Evolutionary conservation across 345 rosid species (phyloP), one percentile per base, ranked within the genome.

Genomic region (Eucalyptus erythrocorys): DNA sequence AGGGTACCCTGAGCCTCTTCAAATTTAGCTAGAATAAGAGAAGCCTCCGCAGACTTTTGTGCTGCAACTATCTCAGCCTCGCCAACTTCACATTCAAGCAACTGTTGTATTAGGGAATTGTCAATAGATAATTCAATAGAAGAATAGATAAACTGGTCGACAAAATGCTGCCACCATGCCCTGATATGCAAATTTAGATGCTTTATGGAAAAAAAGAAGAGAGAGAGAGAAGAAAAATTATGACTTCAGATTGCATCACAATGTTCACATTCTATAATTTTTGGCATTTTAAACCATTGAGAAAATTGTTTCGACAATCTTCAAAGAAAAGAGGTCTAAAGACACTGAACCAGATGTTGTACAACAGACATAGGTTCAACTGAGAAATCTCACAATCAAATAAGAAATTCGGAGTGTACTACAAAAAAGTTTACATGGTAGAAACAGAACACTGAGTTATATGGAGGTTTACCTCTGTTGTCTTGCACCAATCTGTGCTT

Each of bases 1-100:
- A 98, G 92, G 86, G 95, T 92, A 87, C 93, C 93, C 89, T 95
- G 98, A 27, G 99, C 98, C 96, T 97, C 99, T 88, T 94, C 97
- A 92, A 96, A 97, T 93, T 96, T 98, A 53, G 96, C 93, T 87
- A 93, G 91, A 89, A 94, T 86, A 90, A 96, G 94, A 89, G 93
- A 95, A 91, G 94, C 95, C 90, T 96, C 95, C 6, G 94, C 96
- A 55, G 92, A 91, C 91, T 93, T 95, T 90, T 95, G 95, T n/a
- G 88, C 93, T 87, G 96, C 96, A 89, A 85, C 89, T 88, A 93
- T 89, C 94, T 93, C 95, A 87, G 96, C 94, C 47, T 95, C 96
- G 89, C 94, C 95, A 87, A 96, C 88, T 93, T 97, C 99, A 89
- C 89, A 90, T 90, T 97, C 98, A 90, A 96, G 92, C 89, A 91